Percentiles rank a stretch among this genome's conserved stretches.
Evolutionary conservation across 2,329 filamentous ascomycete genomes (phyloP).

Genomic region (Aspergillus uvarum): DNA sequence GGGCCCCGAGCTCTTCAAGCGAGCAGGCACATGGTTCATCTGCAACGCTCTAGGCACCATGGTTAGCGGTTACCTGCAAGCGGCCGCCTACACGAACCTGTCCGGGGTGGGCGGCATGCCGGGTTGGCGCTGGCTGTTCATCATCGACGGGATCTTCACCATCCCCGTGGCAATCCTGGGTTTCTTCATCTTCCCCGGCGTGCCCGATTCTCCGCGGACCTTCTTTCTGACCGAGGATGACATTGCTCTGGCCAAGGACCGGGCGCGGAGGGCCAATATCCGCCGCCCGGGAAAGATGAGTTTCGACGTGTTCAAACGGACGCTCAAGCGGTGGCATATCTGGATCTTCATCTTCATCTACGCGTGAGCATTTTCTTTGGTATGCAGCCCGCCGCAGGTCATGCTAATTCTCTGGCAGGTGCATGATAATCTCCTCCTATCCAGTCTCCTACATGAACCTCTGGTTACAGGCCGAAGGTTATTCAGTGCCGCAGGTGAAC

Average conservation of each 20-base stretch:
- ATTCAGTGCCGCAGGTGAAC: constrained; percentile 52
- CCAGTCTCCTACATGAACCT: constrained; percentile 52
- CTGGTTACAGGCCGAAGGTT: constrained; percentile 53
- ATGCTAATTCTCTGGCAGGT: constrained; percentile 26
- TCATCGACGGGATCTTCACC: constrained; percentile 59
- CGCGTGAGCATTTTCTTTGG: constrained; percentile 42
- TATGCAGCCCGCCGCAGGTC: background rate
- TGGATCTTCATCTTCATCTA: constrained; percentile 52
- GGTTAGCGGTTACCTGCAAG: constrained; percentile 59
- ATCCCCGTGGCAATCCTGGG: constrained; percentile 57
- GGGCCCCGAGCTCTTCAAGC: constrained; percentile 52
- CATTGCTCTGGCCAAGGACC: constrained; percentile 38
- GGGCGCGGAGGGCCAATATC: constrained; percentile 26
- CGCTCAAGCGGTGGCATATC: constrained; percentile 52
- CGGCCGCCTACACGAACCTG: constrained; percentile 54
- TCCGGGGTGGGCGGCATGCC: constrained; percentile 51
- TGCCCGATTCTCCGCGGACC: constrained; percentile 43
- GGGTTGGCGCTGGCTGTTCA: constrained; percentile 59
- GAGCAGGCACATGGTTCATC: constrained; percentile 56
- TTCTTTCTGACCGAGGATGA: constrained; percentile 40
- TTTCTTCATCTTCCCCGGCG: constrained; percentile 50
- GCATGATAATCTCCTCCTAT: constrained; percentile 49
- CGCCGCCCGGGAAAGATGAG: constrained; percentile 43
- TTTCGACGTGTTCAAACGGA: constrained; percentile 48
- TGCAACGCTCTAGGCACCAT: constrained; percentile 55